A percentile compares a stretch with the other conserved stretches of the same genome.
Evolutionary conservation across 257 asterid species (phyloP).

Genomic region (Capsicum pubescens): DNA sequence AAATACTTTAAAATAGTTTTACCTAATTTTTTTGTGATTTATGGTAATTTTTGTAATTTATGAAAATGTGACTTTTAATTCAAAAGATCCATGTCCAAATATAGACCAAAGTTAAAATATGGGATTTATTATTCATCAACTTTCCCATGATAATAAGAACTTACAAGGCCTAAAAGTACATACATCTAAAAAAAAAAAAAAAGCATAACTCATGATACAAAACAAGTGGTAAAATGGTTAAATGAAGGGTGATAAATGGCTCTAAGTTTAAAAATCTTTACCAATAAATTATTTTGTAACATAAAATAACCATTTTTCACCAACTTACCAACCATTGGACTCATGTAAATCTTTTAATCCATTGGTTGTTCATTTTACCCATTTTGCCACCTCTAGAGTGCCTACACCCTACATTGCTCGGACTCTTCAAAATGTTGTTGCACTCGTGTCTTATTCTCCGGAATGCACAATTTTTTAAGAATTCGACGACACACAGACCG

Average conservation of each 20-base stretch:
- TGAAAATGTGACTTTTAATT: too few relatives aligned
- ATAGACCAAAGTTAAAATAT: too few relatives aligned
- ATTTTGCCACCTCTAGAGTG: background rate
- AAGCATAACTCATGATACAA: background rate
- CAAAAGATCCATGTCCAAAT: too few relatives aligned
- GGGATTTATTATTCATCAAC: constrained; percentile 17
- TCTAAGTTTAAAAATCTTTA: background rate
- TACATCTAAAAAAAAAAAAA: background rate
- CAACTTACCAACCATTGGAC: background rate
- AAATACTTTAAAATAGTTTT: too few relatives aligned
- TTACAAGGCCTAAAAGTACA: background rate
- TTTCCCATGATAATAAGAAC: background rate
- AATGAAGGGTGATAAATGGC: constrained; percentile 8
- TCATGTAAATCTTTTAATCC: background rate
- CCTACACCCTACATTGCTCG: background rate
- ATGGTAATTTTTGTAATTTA: too few relatives aligned
- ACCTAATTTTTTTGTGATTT: too few relatives aligned
- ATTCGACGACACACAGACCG: background rate
- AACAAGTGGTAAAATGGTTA: constrained; percentile 4
- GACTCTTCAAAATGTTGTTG: too few relatives aligned
- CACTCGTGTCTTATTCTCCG: background rate
- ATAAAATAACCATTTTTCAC: constrained; percentile 13
- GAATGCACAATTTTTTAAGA: background rate
- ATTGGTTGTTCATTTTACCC: constrained; percentile 14
- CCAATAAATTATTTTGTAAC: constrained; percentile 4